Evolutionary conservation across 106 monocot species (phyloP).

Genomic region (Dioscorea dumetorum): DNA sequence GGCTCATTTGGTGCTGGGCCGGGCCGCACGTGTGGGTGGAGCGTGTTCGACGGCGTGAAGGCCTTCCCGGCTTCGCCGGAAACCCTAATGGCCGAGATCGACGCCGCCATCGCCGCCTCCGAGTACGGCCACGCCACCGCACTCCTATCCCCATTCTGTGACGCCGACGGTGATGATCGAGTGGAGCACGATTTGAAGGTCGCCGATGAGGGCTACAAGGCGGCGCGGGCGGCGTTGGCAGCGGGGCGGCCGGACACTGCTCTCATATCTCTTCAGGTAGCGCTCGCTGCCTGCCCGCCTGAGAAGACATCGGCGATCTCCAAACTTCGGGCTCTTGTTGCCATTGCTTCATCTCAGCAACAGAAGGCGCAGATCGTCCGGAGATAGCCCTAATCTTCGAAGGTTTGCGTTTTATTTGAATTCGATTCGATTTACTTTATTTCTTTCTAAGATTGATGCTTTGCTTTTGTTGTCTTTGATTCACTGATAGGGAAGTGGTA

Average conservation of each 20-base stretch:
- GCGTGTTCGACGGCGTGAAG: slow-evolving; percentile 46
- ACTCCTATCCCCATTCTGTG: slow-evolving; percentile 11
- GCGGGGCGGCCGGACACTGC: slow-evolving; percentile 52
- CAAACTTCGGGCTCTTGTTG: slow-evolving; percentile 41
- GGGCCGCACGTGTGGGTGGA: slow-evolving; percentile 20
- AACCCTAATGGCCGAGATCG: slow-evolving; percentile 49
- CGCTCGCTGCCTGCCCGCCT: slow-evolving; percentile 50
- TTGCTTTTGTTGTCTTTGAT: too few relatives aligned
- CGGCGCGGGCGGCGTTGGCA: slow-evolving; percentile 43
- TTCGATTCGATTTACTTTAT: too few relatives aligned
- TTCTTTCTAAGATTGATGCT: too few relatives aligned
- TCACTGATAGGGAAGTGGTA: too few relatives aligned
- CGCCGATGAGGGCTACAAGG: slow-evolving; percentile 67
- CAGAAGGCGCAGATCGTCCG: slow-evolving; percentile 18
- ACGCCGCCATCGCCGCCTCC: slow-evolving; percentile 44
- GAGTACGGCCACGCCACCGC: slow-evolving; percentile 41
- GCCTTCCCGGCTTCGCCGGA: slow-evolving; percentile 45
- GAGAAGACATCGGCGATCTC: slow-evolving; percentile 40
- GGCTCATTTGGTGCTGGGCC: too few relatives aligned
- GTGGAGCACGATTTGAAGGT: slow-evolving; percentile 19
- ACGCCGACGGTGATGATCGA: background rate
- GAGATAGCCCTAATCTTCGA: background rate
- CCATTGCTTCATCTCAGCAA: slow-evolving; percentile 40
- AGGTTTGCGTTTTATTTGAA: too few relatives aligned
- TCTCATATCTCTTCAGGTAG: slow-evolving; percentile 41